Base-by-base conservation (phyloP, 257 asterid genomes). In the Datura wrightii region DNA sequence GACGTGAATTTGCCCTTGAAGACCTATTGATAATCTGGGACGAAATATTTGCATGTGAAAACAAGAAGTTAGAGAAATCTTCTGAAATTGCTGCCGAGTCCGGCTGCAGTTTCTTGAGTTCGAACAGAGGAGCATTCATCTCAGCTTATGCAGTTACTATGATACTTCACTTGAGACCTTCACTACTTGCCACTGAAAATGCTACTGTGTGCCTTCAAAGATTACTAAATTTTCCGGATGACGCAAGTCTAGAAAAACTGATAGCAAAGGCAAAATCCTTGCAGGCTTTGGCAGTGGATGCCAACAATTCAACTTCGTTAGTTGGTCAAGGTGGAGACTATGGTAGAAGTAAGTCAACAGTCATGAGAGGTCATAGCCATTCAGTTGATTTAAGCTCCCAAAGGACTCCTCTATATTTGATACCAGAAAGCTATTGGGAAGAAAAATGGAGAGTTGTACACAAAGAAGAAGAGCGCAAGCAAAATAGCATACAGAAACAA, bases 91-190 rank as follows among this genome's bases (percentile, higher is more conserved):
- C 84, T 72, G 37, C 82, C 11, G 93, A 89, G 62, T 83, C 92
- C n/a, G 86, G 83, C 86, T 87, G 54, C 85, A 90, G 92, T 50
- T 90, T 91, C 10, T 91, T 93, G 19, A 88, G 89, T 85, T 94
- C 98, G 0, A 85, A 83, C 5, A 90, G 98, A 87, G 98, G 98
- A 65, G 98, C 95, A 71, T 94, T 94, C 82, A 92, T 94, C 79
- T 93, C 97, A 14, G 90, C 95, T 84, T 94, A 93, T 88, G 97
- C 98, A 8, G 97, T 94, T 87, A 91, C 98, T 14, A 93, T 94
- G 94, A 91, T 94, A 86, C 95, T 94, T 66, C 60, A 85, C 84
- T 62, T 94, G 88, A 91, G 97, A 87, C 91, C 97, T 84, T 88
- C 95, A 41, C 85, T 94, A 89, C 97, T 94, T 84, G 97, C 97